Percentiles rank a stretch among this genome's conserved stretches.
Evolutionary conservation across 768 basidiomycete genomes (phyloP).

Genomic region (Chalciporus sphaerocephalus): DNA sequence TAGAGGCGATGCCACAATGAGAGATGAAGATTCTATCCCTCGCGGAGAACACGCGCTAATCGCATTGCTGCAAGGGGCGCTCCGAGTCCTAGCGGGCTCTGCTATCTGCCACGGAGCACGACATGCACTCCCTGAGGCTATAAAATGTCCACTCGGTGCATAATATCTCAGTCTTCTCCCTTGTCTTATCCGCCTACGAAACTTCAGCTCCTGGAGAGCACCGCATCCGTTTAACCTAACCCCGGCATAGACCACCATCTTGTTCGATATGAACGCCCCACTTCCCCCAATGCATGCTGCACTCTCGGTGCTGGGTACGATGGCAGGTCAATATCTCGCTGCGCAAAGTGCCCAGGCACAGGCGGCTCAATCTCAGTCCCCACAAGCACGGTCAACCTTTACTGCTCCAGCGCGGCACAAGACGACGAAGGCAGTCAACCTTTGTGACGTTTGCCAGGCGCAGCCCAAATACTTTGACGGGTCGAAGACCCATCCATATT

Average conservation of each 20-base stretch:
- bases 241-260: slow-evolving; percentile 5
- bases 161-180: slow-evolving; percentile 38
- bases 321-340: slow-evolving; percentile 35
- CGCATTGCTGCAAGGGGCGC: slow-evolving; percentile 21
- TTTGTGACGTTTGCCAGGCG: slow-evolving; percentile 55
- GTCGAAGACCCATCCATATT: slow-evolving; percentile 52
- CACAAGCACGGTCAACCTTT: slow-evolving; percentile 19
- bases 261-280: slow-evolving; percentile 24
- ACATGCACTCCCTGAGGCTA: slow-evolving; percentile 15
- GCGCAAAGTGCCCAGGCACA: slow-evolving; percentile 29
- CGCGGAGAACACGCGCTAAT: slow-evolving; percentile 30
- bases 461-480: slow-evolving; percentile 57
- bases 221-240: slow-evolving; percentile 2
- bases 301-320: slow-evolving; percentile 34
- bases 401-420: slow-evolving; percentile 14
- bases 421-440: slow-evolving; percentile 28
- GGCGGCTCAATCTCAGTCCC: slow-evolving; percentile 23
- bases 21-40: slow-evolving; percentile 21
- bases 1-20: slow-evolving; percentile 16
- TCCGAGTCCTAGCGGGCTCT: background rate
- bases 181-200: slow-evolving; percentile 35
- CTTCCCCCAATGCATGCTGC: slow-evolving; percentile 35
- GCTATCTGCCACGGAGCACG: slow-evolving; percentile 8
- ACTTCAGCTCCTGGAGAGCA: slow-evolving; percentile 31
- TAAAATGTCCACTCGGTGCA: slow-evolving; percentile 19